These are phyloP conservation scores for Xylariaceae sp. DNA, from an alignment of 2,329 filamentous ascomycete species.

Conservation along the genomic window DNA sequence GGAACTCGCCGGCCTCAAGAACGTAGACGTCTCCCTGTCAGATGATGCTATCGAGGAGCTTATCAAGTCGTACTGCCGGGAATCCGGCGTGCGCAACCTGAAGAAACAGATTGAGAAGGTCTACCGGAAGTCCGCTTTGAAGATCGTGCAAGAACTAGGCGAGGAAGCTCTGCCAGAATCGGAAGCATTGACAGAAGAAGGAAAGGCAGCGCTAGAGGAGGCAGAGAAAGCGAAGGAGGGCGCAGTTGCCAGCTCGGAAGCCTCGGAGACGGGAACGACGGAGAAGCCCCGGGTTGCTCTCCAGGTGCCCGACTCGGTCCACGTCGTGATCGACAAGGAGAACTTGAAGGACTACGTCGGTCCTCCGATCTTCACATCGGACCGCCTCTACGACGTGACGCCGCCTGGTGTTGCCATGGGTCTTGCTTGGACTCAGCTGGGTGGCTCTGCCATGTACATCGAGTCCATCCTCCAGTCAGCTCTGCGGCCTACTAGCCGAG, in stretches of 20 bases:
- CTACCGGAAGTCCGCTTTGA: constrained; percentile 92
- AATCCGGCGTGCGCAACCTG: constrained; percentile 92
- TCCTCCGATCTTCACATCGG: constrained; percentile 89
- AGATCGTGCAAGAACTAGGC: constrained; percentile 92
- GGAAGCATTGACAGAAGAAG: constrained; percentile 77
- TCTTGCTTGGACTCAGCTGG: constrained; percentile 95
- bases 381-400: constrained; percentile 88
- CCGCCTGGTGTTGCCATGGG: constrained; percentile 96
- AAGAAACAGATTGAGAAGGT: constrained; percentile 99
- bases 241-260: constrained; percentile 32
- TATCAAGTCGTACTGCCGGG: constrained; percentile 97
- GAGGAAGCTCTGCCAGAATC: constrained; percentile 77
- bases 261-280: constrained; percentile 57
- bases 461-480: constrained; percentile 90
- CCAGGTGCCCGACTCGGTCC: constrained; percentile 78
- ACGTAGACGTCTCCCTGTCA: constrained; percentile 82
- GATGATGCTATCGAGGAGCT: constrained; percentile 89
- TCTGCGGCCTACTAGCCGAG: constrained; percentile 65
- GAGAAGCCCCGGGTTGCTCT: constrained; percentile 70
- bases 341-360: constrained; percentile 97
- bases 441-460: constrained; percentile 92
- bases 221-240: constrained; percentile 63
- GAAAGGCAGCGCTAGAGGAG: constrained; percentile 70
- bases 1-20: constrained; percentile 82
- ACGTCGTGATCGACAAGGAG: constrained; percentile 79